Evolutionary conservation across 352 stramenopile species (phyloP), one percentile per base, ranked within the genome.

Genomic region (Thraustochytrium sp.): DNA sequence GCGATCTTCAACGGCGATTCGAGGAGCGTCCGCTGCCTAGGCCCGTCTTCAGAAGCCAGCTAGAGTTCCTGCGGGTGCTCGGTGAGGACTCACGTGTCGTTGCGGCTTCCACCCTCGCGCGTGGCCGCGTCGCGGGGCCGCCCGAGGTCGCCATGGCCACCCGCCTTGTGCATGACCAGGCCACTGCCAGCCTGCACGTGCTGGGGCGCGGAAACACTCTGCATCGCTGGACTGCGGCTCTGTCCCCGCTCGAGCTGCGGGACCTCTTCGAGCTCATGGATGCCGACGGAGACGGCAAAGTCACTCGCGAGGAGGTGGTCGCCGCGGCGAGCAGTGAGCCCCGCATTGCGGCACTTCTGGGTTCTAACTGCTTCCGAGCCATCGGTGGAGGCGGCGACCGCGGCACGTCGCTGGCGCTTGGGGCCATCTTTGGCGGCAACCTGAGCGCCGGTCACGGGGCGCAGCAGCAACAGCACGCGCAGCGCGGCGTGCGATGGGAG

Each of bases 251-350:
- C 16, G 74, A 82, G 38, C 56, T 82, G 31, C 51, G 53, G 8
- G 74, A 82, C 16, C 74, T 82, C 13, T 82, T 82, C 54, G 74
- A 82, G 18, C 21, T 82, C 18, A 82, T 82, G 3, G 74, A 82
- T 51, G 49, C 40, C 3, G 49, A 82, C 29, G 74, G 74, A n/a
- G 53, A 82, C 55, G 74, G 74, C 23, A 51, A 31, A 37, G 61
- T 82, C 53, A 61, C 3, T 16, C 42, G 49, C 9, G 51, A 68
- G 26, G 74, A 82, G 42, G 40, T 82, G 3, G 51, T 82, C 21
- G 51, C 74, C n/a, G 74, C 74, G 34, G 74, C 53, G 11, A 31
- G 56, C 1, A 42, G 3, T 2, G 55, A 82, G 38, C 74, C 74
- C 11, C 74, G 74, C 31, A 26, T 82, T 37, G 74, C 74, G 31